Evolutionary conservation across 2,329 filamentous ascomycete genomes (phyloP).

Genomic region (Penicillium italicum): DNA sequence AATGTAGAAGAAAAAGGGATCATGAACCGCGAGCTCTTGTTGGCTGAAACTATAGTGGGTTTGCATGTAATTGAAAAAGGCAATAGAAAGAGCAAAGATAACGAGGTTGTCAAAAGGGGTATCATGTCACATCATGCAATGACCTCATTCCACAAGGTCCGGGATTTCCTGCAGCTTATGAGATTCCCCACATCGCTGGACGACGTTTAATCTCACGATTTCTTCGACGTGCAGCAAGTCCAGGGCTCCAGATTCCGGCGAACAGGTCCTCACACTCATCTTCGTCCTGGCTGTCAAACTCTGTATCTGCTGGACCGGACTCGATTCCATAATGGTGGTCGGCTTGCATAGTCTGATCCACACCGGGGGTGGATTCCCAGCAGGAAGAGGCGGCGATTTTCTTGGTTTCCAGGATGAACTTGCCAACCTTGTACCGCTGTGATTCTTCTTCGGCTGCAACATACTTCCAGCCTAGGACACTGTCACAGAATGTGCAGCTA

Average conservation of each 20-base stretch:
- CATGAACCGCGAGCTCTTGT: neutral
- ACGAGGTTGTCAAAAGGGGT: neutral
- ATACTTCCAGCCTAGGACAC: conserved; percentile 62
- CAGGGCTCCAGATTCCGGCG: conserved; percentile 58
- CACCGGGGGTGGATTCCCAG: conserved; percentile 48
- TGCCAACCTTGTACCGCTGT: conserved; percentile 64
- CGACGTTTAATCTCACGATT: conserved; percentile 38
- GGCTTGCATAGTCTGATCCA: conserved; percentile 4
- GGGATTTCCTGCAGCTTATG: conserved; percentile 5
- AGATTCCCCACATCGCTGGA: conserved; percentile 25
- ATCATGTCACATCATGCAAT: neutral
- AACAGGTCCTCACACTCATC: conserved; percentile 66
- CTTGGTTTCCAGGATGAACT: conserved; percentile 62
- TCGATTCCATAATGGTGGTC: conserved; percentile 4
- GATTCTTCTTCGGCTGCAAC: conserved; percentile 58
- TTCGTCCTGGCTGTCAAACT: conserved; percentile 64
- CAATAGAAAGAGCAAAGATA: neutral
- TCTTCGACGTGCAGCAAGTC: conserved; percentile 47
- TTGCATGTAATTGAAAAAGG: neutral
- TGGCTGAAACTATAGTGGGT: neutral
- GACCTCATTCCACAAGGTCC: neutral
- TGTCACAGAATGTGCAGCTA: conserved; percentile 54
- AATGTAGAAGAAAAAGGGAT: neutral
- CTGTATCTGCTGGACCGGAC: conserved; percentile 37
- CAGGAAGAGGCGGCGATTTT: conserved; percentile 48